Percentiles rank a stretch among this genome's conserved stretches.
Evolutionary conservation across 495 filamentous ascomycete genomes (phyloP).

Genomic region (Penicillium paradoxum): DNA sequence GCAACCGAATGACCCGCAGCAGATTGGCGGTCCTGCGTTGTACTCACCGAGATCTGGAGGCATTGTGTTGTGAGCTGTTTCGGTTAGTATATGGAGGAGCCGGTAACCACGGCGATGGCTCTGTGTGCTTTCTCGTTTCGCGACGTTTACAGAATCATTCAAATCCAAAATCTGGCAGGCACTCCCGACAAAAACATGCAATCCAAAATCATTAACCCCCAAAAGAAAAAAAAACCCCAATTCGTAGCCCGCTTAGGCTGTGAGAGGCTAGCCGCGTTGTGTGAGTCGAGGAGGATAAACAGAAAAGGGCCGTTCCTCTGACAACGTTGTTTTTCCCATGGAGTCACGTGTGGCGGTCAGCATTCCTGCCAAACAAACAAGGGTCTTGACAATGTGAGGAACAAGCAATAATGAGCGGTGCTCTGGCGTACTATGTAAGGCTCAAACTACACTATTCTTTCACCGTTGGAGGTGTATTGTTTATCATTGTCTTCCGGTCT

Average conservation of each 20-base stretch:
- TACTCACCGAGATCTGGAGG: slow-evolving; percentile 25
- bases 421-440: too few relatives aligned
- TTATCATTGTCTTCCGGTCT: too few relatives aligned
- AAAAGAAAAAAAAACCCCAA: background rate
- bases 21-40: background rate
- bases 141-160: slow-evolving; percentile 3
- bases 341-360: slow-evolving; percentile 23
- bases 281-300: slow-evolving; percentile 29
- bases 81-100: slow-evolving; percentile 24
- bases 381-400: background rate
- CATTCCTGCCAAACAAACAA: slow-evolving; percentile 22
- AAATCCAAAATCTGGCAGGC: slow-evolving; percentile 1
- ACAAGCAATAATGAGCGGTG: background rate
- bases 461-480: background rate
- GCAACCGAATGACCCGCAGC: background rate
- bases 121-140: slow-evolving; percentile 13
- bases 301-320: slow-evolving; percentile 28
- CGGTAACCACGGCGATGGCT: slow-evolving; percentile 30
- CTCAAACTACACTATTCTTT: background rate
- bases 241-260: slow-evolving; percentile 8
- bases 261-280: slow-evolving; percentile 19
- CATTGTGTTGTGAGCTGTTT: slow-evolving; percentile 16
- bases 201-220: background rate
- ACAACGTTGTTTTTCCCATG: slow-evolving; percentile 27
- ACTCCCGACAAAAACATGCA: slow-evolving; percentile 12